A percentile compares a stretch with the other conserved stretches of the same genome.
phyloP scores from a whole-genome alignment of 306 rosid species.

The Crataegus laevigata region DNA sequence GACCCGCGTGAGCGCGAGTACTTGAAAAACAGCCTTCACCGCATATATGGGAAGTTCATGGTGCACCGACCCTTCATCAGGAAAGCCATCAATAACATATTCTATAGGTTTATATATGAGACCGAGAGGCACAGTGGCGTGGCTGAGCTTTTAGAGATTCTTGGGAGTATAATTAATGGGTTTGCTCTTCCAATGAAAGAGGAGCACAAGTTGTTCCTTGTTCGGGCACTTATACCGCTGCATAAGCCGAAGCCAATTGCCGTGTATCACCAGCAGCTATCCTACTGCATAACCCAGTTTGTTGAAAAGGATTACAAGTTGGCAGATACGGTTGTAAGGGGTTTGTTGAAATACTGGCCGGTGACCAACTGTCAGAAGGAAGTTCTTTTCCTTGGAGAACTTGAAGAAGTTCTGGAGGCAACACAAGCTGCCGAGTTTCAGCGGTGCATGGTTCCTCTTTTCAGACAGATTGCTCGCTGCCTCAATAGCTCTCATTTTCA shows the following conservation, averaged over 20 bases:
- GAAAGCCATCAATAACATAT: conserved; percentile 85
- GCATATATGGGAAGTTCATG: conserved; percentile 95
- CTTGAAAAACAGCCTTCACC: conserved; percentile 89
- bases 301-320: conserved; percentile 96
- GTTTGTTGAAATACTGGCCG: conserved; percentile 95
- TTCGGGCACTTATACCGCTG: conserved; percentile 83
- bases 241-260: conserved; percentile 72
- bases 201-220: conserved; percentile 94
- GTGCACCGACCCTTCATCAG: conserved; percentile 97
- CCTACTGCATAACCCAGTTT: conserved; percentile 92
- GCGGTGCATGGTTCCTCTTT: conserved; percentile 95
- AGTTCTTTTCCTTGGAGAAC: conserved; percentile 94
- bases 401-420: conserved; percentile 95
- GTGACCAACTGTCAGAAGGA: conserved; percentile 85
- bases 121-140: conserved; percentile 79
- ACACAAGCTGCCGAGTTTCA: conserved; percentile 85
- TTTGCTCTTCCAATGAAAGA: conserved; percentile 98
- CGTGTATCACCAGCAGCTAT: conserved; percentile 80
- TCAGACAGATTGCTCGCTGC: conserved; percentile 86
- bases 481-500: conserved; percentile 88
- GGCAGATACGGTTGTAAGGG: conserved; percentile 84
- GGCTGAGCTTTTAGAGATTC: conserved; percentile 94
- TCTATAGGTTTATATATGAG: conserved; percentile 86
- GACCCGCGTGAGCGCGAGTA: conserved; percentile 93
- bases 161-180: conserved; percentile 93